phyloP scores from a whole-genome alignment of 345 rosid genomes.

The Salix dunnii region DNA sequence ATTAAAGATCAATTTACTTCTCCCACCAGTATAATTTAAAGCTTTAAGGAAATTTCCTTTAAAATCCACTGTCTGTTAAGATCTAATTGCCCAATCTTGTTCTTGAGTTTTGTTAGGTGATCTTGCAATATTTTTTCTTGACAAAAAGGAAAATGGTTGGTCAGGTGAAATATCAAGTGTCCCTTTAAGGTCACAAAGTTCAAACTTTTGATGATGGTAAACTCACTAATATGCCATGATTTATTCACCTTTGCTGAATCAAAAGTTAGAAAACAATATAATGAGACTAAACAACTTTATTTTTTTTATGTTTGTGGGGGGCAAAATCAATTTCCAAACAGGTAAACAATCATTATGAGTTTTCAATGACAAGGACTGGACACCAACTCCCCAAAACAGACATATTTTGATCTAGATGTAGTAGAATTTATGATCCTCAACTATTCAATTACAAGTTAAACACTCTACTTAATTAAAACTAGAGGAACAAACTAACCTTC shows the following conservation, averaged over 20 bases:
- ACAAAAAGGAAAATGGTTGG: slow-evolving; percentile 37
- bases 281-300: slow-evolving; percentile 57
- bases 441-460: background rate
- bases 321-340: slow-evolving; percentile 87
- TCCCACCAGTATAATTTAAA: background rate
- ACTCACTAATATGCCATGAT: slow-evolving; percentile 79
- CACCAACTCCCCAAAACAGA: slow-evolving; percentile 39
- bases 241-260: slow-evolving; percentile 63
- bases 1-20: background rate
- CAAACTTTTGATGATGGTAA: slow-evolving; percentile 71
- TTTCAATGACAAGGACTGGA: slow-evolving; percentile 48
- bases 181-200: slow-evolving; percentile 38
- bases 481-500: background rate
- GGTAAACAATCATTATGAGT: slow-evolving; percentile 64
- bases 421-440: background rate
- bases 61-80: background rate
- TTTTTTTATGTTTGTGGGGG: slow-evolving; percentile 64
- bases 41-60: slow-evolving; percentile 9
- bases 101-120: background rate
- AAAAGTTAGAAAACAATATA: slow-evolving; percentile 53
- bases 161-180: slow-evolving; percentile 40
- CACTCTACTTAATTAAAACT: background rate
- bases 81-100: slow-evolving; percentile 7
- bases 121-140: slow-evolving; percentile 6
- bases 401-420: slow-evolving; percentile 20